Evolutionary conservation across 2,329 filamentous ascomycete genomes (phyloP).

Genomic region (Aspergillus sp.): DNA sequence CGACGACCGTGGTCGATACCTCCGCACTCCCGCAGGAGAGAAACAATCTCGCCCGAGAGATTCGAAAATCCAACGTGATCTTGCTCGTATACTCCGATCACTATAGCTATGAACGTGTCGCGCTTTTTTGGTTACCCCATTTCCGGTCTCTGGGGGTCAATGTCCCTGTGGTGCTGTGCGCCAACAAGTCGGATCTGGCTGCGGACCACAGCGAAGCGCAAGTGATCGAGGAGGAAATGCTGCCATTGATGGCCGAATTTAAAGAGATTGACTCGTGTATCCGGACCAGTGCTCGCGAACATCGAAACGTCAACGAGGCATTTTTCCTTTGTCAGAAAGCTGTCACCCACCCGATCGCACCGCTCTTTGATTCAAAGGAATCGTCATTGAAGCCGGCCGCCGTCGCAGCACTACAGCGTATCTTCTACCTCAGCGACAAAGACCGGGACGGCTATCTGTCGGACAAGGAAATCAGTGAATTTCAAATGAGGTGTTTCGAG

Average conservation of each 20-base stretch:
- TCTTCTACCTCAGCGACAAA: slow-evolving; percentile 95
- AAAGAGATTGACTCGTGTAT: slow-evolving; percentile 99
- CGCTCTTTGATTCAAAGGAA: slow-evolving; percentile 96
- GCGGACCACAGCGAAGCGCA: slow-evolving; percentile 74
- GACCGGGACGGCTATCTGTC: slow-evolving; percentile 93
- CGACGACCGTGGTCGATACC: slow-evolving; percentile 89
- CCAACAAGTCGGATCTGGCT: slow-evolving; percentile 92
- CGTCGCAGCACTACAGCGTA: slow-evolving; percentile 77
- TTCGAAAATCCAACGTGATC: slow-evolving; percentile 95
- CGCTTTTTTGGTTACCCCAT: slow-evolving; percentile 97
- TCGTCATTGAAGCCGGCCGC: slow-evolving; percentile 82
- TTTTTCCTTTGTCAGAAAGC: slow-evolving; percentile 99
- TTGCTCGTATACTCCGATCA: slow-evolving; percentile 96
- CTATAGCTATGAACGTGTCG: slow-evolving; percentile 97
- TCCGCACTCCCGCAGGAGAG: slow-evolving; percentile 93
- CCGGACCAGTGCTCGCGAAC: slow-evolving; percentile 84
- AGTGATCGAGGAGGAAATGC: slow-evolving; percentile 93
- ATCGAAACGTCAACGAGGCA: slow-evolving; percentile 91
- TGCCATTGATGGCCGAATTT: slow-evolving; percentile 97
- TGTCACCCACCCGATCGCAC: slow-evolving; percentile 93
- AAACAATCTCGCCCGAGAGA: slow-evolving; percentile 84
- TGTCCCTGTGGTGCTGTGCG: slow-evolving; percentile 92
- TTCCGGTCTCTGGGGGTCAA: slow-evolving; percentile 98
- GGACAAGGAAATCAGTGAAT: slow-evolving; percentile 85
- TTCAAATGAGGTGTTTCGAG: slow-evolving; percentile 89